Percentiles rank a stretch among this genome's conserved stretches.
phyloP scores from a whole-genome alignment of 2,329 filamentous ascomycete genomes.

The Ascosphaera apis region DNA sequence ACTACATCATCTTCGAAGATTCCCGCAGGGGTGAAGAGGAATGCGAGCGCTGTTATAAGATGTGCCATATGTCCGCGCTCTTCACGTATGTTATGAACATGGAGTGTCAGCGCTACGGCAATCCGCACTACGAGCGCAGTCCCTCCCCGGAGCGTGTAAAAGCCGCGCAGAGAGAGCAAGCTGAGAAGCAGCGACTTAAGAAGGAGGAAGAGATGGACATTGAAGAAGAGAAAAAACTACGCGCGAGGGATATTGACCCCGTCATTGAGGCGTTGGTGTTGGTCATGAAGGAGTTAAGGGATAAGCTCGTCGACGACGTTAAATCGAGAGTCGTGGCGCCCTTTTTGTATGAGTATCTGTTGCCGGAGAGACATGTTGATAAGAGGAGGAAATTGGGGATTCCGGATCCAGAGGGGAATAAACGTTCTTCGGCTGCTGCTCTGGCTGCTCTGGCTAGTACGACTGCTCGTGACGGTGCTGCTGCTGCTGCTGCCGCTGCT shows the following conservation, averaged over 20 bases:
- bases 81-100: conserved; percentile 90
- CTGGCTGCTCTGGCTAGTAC: too few species aligned
- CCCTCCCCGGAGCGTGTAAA: conserved; percentile 21
- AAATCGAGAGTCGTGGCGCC: conserved; percentile 70
- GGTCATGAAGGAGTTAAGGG: conserved; percentile 56
- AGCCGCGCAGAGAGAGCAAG: conserved; percentile 31
- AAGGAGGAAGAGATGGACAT: conserved; percentile 60
- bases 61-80: conserved; percentile 58
- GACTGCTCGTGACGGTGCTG: too few species aligned
- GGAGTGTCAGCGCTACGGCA: conserved; percentile 52
- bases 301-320: conserved; percentile 74
- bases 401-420: conserved; percentile 39
- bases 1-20: conserved; percentile 78
- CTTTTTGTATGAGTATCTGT: conserved; percentile 55
- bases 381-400: conserved; percentile 64
- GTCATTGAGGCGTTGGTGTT: conserved; percentile 60
- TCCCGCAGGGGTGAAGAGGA: conserved; percentile 54
- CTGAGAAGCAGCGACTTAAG: conserved; percentile 41
- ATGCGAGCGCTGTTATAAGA: conserved; percentile 54
- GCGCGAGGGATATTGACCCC: conserved; percentile 78
- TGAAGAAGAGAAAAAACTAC: conserved; percentile 72
- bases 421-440: conserved; percentile 20
- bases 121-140: conserved; percentile 35
- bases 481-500: conserved; percentile 32
- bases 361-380: conserved; percentile 56